These are phyloP conservation scores for Dioscorea alata DNA, from an alignment of 106 monocot species.

Conservation along the genomic window DNA sequence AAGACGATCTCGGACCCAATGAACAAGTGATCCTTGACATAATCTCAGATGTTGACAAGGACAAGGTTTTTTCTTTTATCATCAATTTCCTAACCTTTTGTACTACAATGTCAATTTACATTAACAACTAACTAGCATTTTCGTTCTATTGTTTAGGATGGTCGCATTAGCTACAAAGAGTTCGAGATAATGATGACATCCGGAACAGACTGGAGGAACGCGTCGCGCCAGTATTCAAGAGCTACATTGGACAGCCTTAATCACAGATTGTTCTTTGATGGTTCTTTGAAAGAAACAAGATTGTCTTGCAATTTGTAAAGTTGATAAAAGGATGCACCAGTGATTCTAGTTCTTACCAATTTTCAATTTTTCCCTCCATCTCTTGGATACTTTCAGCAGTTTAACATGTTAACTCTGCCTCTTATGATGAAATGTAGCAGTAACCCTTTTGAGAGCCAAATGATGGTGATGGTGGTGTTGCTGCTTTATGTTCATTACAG, in stretches of 20 bases:
- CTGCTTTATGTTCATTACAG: too few relatives aligned
- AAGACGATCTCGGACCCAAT: conserved; percentile 28
- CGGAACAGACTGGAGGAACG: conserved; percentile 80
- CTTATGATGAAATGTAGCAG: too few relatives aligned
- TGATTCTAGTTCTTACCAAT: too few relatives aligned
- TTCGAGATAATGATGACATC: conserved; percentile 86
- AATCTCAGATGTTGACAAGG: conserved; percentile 66
- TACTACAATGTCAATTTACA: too few relatives aligned
- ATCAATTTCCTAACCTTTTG: neutral
- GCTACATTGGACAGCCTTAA: conserved; percentile 50
- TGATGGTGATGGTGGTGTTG: too few relatives aligned
- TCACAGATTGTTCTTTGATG: conserved; percentile 46
- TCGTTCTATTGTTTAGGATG: conserved; percentile 45
- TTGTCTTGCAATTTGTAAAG: too few relatives aligned
- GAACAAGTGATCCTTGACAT: conserved; percentile 68
- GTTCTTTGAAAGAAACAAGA: conserved; percentile 11
- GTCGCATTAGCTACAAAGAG: conserved; percentile 79
- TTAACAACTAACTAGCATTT: too few relatives aligned
- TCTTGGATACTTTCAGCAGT: too few relatives aligned
- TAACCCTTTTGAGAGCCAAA: too few relatives aligned
- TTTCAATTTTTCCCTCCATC: too few relatives aligned
- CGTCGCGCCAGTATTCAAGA: conserved; percentile 64
- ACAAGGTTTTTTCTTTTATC: conserved; percentile 37
- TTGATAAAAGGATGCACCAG: too few relatives aligned
- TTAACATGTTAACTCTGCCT: too few relatives aligned